Percentiles rank a stretch among this genome's conserved stretches.
Conservation (phyloP, 2,329 filamentous ascomycete species). For the Colletotrichum salicis region DNA sequence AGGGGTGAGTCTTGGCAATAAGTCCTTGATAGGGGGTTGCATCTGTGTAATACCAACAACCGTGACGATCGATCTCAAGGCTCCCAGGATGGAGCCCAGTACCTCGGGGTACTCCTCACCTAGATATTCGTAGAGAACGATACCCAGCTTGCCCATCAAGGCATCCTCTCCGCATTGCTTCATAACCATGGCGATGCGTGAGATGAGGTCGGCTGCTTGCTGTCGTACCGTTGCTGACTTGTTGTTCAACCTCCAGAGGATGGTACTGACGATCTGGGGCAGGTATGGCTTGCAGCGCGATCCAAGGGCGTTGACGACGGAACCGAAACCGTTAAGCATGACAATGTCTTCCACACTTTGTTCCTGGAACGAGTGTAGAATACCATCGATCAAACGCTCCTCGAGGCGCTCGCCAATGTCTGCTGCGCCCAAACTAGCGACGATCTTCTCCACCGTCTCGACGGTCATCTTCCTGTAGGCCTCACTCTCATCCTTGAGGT, state of each 20-base stretch:
- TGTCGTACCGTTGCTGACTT: slow-evolving; percentile 97
- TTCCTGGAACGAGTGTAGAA: slow-evolving; percentile 96
- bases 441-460: slow-evolving; percentile 96
- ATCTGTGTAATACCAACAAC: slow-evolving; percentile 98
- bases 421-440: slow-evolving; percentile 90
- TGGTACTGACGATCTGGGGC: slow-evolving; percentile 95
- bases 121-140: slow-evolving; percentile 96
- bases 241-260: slow-evolving; percentile 97
- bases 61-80: slow-evolving; percentile 93
- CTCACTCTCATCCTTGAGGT: slow-evolving; percentile 98
- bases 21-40: slow-evolving; percentile 97
- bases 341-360: slow-evolving; percentile 96
- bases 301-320: slow-evolving; percentile 94
- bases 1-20: slow-evolving; percentile 94
- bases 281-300: slow-evolving; percentile 96
- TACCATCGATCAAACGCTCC: slow-evolving; percentile 93
- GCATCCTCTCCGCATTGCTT: slow-evolving; percentile 97
- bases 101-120: slow-evolving; percentile 99
- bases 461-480: slow-evolving; percentile 99
- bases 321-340: slow-evolving; percentile 97
- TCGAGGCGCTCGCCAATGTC: slow-evolving; percentile 94
- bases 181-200: slow-evolving; percentile 98
- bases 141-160: slow-evolving; percentile 92
- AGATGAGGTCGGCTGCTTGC: slow-evolving; percentile 95
- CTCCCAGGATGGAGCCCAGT: slow-evolving; percentile 93